A percentile compares a stretch with the other conserved stretches of the same genome.
Conservation (phyloP, 1,139 yeast species). For the Arxiozyma telluris region DNA sequence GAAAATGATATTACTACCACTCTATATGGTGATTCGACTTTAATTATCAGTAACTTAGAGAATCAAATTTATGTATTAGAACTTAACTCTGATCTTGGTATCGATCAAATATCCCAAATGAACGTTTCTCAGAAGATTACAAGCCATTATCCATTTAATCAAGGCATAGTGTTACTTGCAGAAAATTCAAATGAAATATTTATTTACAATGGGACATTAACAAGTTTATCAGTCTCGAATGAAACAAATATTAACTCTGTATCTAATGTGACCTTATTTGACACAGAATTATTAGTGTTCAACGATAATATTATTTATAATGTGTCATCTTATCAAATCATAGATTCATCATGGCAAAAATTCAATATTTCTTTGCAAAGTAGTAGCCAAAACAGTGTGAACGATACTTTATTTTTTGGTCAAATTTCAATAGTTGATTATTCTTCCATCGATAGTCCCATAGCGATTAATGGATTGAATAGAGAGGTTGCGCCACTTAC, state of each 20-base stretch:
- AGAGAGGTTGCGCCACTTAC: conserved; percentile 1
- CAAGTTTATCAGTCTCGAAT: not conserved
- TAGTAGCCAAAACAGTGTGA: conserved; percentile 23
- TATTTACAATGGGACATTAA: conserved; percentile 28
- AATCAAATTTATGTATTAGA: conserved; percentile 21
- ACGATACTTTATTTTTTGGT: conserved; percentile 35
- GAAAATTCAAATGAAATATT: conserved; percentile 9
- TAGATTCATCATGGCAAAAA: conserved; percentile 13
- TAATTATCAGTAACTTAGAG: conserved; percentile 19
- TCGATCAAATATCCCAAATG: conserved; percentile 8
- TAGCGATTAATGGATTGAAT: not conserved
- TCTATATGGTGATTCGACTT: conserved; percentile 15
- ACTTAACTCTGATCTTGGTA: conserved; percentile 11
- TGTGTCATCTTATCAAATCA: conserved; percentile 11
- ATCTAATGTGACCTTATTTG: conserved; percentile 25
- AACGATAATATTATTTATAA: conserved; percentile 23
- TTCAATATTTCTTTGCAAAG: conserved; percentile 25
- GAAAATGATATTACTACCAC: conserved; percentile 14
- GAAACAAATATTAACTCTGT: conserved; percentile 2
- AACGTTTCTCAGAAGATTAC: conserved; percentile 14
- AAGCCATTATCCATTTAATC: conserved; percentile 9
- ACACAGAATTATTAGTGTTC: conserved; percentile 18
- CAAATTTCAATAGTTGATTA: conserved; percentile 9
- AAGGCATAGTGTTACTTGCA: not conserved
- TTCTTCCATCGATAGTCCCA: not conserved